phyloP scores from a whole-genome alignment of 139 green algal genomes.

The Chlorella sp. region DNA sequence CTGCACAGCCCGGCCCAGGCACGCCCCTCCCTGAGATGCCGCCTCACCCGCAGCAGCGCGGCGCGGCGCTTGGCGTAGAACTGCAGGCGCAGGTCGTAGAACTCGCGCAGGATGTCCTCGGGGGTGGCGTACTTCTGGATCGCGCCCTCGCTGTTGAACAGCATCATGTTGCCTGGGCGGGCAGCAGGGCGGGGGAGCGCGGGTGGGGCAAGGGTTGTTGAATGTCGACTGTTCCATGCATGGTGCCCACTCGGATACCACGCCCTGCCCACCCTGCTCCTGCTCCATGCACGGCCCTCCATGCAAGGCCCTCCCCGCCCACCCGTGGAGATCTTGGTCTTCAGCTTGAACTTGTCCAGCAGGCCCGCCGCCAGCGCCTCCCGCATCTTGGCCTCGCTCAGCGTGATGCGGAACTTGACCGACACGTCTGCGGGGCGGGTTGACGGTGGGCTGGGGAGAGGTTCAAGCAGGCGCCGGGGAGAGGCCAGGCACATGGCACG shows the following conservation, averaged over 20 bases:
- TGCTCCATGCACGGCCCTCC: neutral
- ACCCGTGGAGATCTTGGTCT: constrained; percentile 75
- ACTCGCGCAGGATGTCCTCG: constrained; percentile 91
- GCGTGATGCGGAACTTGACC: constrained; percentile 90
- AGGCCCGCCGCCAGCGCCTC: constrained; percentile 67
- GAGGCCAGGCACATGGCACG: too few species aligned
- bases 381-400: constrained; percentile 73
- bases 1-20: neutral
- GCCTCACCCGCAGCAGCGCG: constrained; percentile 62
- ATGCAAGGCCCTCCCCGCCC: neutral
- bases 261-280: too few species aligned
- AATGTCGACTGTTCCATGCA: neutral
- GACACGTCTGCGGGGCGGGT: constrained; percentile 87
- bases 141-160: constrained; percentile 89
- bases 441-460: neutral
- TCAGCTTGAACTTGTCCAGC: constrained; percentile 93
- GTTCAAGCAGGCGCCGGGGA: neutral
- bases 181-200: neutral
- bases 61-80: constrained; percentile 86
- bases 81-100: constrained; percentile 88
- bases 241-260: too few species aligned
- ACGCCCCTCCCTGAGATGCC: neutral
- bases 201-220: neutral
- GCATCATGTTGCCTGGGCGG: constrained; percentile 95
- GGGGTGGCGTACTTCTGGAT: constrained; percentile 93